phyloP scores from a whole-genome alignment of 2,329 filamentous ascomycete species.

The Claviceps capensis region DNA sequence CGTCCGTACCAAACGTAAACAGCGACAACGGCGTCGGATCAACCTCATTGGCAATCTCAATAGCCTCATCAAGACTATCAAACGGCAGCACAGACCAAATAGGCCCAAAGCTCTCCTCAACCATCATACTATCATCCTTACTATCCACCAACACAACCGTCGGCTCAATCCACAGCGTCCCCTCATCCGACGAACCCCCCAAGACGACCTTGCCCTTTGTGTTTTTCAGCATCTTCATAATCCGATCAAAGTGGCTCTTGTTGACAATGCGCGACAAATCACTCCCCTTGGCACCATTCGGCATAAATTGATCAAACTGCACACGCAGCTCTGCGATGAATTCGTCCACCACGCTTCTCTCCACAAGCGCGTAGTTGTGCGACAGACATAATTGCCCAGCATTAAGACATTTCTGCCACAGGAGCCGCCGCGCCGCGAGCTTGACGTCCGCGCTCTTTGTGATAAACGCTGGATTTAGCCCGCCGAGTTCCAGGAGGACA shows the following conservation, averaged over 20 bases:
- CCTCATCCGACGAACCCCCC: constrained; percentile 71
- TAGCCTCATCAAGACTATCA: constrained; percentile 70
- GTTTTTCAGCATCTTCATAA: constrained; percentile 85
- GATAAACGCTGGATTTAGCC: constrained; percentile 82
- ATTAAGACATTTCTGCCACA: constrained; percentile 82
- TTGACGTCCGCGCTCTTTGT: constrained; percentile 69
- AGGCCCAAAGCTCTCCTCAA: constrained; percentile 86
- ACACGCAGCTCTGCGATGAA: constrained; percentile 65
- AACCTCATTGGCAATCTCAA: constrained; percentile 65
- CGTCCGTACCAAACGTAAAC: constrained; percentile 72
- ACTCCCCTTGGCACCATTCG: constrained; percentile 64
- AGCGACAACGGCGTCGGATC: constrained; percentile 74
- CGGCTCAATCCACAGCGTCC: constrained; percentile 73
- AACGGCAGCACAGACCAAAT: constrained; percentile 72
- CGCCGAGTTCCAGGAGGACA: constrained; percentile 78
- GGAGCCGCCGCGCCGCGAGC: constrained; percentile 67
- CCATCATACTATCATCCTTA: constrained; percentile 58
- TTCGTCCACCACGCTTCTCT: constrained; percentile 54
- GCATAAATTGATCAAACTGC: constrained; percentile 66
- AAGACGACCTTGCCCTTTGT: constrained; percentile 73
- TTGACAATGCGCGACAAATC: constrained; percentile 78
- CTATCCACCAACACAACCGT: constrained; percentile 79
- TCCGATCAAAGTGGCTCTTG: constrained; percentile 59
- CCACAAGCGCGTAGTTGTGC: constrained; percentile 83
- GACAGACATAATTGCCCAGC: constrained; percentile 85